Evolutionary conservation across 495 filamentous ascomycete species (phyloP).

Genomic region (Penicillium chermesinum): DNA sequence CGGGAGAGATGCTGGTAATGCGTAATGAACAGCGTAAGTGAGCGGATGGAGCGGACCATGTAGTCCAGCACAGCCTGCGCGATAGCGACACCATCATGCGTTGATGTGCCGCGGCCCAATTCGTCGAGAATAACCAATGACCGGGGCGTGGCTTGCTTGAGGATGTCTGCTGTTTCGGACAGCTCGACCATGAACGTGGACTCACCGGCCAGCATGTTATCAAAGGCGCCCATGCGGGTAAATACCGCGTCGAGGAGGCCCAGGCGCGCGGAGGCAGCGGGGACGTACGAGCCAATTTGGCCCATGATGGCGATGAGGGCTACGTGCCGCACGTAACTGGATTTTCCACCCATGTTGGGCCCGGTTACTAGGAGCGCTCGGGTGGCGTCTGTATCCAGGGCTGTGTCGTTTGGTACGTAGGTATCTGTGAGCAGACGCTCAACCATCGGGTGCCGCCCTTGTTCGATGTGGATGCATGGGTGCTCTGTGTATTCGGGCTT

Average conservation of each 20-base stretch:
- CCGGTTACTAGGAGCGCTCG: constrained; percentile 86
- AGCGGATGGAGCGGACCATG: constrained; percentile 66
- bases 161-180: constrained; percentile 82
- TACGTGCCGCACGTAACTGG: constrained; percentile 85
- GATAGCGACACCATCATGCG: constrained; percentile 94
- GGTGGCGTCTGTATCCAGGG: constrained; percentile 57
- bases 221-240: constrained; percentile 94
- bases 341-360: constrained; percentile 99
- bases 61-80: constrained; percentile 86
- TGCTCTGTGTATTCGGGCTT: constrained; percentile 76
- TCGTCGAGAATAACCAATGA: constrained; percentile 92
- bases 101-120: constrained; percentile 84
- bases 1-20: constrained; percentile 85
- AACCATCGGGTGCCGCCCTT: constrained; percentile 92
- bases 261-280: constrained; percentile 65
- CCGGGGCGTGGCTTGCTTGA: constrained; percentile 76
- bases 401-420: constrained; percentile 89
- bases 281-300: constrained; percentile 92
- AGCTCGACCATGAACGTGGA: constrained; percentile 98
- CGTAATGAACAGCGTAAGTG: constrained; percentile 89
- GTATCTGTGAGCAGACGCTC: constrained; percentile 80
- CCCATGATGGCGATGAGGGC: constrained; percentile 91
- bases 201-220: constrained; percentile 94
- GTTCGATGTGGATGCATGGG: constrained; percentile 63
- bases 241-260: constrained; percentile 88